A percentile compares a stretch with the other conserved stretches of the same genome.
phyloP scores from a whole-genome alignment of 2,329 filamentous ascomycete species.

The Trichoderma asperellum region DNA sequence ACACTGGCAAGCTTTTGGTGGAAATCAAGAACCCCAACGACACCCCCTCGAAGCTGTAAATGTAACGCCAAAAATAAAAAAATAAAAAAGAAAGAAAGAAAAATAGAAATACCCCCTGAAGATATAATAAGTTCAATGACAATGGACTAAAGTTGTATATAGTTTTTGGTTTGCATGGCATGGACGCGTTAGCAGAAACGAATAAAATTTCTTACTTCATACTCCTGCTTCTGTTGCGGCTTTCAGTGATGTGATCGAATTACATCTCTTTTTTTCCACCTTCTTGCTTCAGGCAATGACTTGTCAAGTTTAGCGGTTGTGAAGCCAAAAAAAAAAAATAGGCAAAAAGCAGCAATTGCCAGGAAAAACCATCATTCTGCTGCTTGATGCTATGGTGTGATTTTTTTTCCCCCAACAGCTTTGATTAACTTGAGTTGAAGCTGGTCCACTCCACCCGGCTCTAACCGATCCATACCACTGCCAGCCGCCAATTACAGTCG shows the following conservation, averaged over 20 bases:
- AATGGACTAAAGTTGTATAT: slow-evolving; percentile 16
- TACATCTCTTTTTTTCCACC: too few species aligned
- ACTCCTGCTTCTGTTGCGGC: neutral
- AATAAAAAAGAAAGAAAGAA: neutral
- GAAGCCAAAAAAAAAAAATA: too few species aligned
- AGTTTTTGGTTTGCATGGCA: slow-evolving; percentile 13
- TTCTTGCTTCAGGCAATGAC: too few species aligned
- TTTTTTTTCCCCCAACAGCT: neutral
- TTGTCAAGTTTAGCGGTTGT: too few species aligned
- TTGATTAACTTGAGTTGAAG: neutral
- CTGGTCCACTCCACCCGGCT: slow-evolving; percentile 7
- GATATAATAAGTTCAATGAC: slow-evolving; percentile 5
- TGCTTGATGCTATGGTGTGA: neutral
- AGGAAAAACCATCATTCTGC: neutral
- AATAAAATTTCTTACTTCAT: neutral
- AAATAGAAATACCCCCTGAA: slow-evolving; percentile 4
- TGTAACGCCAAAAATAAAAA: neutral
- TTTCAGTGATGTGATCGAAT: neutral
- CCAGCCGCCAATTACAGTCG: slow-evolving; percentile 5
- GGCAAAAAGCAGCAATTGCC: too few species aligned
- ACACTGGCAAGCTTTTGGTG: slow-evolving; percentile 69
- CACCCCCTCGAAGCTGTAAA: slow-evolving; percentile 34
- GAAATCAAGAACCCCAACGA: slow-evolving; percentile 50
- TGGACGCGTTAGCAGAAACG: slow-evolving; percentile 9
- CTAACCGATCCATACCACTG: slow-evolving; percentile 11